phyloP scores from a whole-genome alignment of 768 basidiomycete genomes.

The Psilocybe cubensis region DNA sequence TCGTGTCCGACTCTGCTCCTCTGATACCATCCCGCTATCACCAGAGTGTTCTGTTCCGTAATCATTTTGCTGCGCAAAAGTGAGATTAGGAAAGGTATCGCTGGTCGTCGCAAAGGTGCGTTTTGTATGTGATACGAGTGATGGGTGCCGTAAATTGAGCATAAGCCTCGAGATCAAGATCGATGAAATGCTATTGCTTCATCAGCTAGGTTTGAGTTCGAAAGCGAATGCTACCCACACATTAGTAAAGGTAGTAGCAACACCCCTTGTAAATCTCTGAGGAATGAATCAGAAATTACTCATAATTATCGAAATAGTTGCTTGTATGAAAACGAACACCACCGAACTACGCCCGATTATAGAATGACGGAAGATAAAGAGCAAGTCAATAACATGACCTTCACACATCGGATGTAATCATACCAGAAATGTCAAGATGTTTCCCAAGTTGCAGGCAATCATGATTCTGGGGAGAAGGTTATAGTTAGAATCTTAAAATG shows the following conservation, averaged over 20 bases:
- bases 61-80: slow-evolving; percentile 15
- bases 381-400: background rate
- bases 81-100: slow-evolving; percentile 16
- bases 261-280: slow-evolving; percentile 35
- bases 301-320: background rate
- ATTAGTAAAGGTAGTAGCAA: slow-evolving; percentile 38
- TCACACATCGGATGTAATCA: slow-evolving; percentile 9
- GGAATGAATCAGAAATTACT: background rate
- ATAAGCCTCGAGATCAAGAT: slow-evolving; percentile 43
- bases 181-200: slow-evolving; percentile 33
- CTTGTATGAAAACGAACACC: slow-evolving; percentile 30
- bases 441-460: slow-evolving; percentile 35
- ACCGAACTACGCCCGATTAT: slow-evolving; percentile 27
- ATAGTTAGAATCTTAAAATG: background rate
- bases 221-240: slow-evolving; percentile 27
- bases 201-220: background rate
- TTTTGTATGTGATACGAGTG: slow-evolving; percentile 14
- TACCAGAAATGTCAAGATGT: slow-evolving; percentile 43
- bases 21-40: background rate
- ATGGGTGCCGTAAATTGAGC: slow-evolving; percentile 44
- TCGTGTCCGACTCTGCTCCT: background rate
- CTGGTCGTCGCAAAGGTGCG: slow-evolving; percentile 3
- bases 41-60: background rate
- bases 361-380: background rate
- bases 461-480: slow-evolving; percentile 31